Base-by-base conservation (phyloP, 176 grass and related monocot species). In the Hordeum marinum region DNA sequence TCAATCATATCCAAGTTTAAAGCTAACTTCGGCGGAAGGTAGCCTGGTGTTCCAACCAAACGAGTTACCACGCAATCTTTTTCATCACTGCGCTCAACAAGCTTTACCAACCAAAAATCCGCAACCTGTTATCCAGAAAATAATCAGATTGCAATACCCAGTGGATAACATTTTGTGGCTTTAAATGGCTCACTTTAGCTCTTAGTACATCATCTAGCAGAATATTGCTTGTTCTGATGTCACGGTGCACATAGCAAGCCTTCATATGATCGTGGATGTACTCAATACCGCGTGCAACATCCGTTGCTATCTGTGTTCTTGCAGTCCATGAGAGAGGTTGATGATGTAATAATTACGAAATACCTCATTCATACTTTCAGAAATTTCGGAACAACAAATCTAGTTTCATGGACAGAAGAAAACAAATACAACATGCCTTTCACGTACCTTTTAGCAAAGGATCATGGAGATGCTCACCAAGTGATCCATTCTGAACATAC, bases 251-350 rank as follows among this genome's bases (percentile, higher is more conserved):
- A 37, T 87, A 94, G 58, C 84, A 87, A 35, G 85, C 82, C 82
- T 94, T 94, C 11, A 87, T 94, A 80, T 94, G 92, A n/a, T 94
- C 89, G 83, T 94, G 92, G 58, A 94, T 92, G 81, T 94, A 94
- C 81, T 94, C 92, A 24, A 94, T 90, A 43, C 92, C 87, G 11
- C 92, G 80, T 0, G 92, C 92, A 62, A 85, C 41, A 88, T 94
- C 90, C 82, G 88, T 59, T 72, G 87, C 92, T 72, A 94, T 90
- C 68, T 90, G 92, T 48, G 85, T 85, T 84, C 90, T 90, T 83
- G 92, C 90, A 83, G 82, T 94, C 92, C 92, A 94, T 34, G 92
- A 94, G 9, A 94, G 82, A 77, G 90, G 75, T 23, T 92, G 90
- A 77, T 88, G 87, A 37, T 85, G 87, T 94, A 68, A 8, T 26